These are phyloP conservation scores for Juncus inflexus DNA, from an alignment of 176 grass and related monocot species.

Conservation along the genomic window DNA sequence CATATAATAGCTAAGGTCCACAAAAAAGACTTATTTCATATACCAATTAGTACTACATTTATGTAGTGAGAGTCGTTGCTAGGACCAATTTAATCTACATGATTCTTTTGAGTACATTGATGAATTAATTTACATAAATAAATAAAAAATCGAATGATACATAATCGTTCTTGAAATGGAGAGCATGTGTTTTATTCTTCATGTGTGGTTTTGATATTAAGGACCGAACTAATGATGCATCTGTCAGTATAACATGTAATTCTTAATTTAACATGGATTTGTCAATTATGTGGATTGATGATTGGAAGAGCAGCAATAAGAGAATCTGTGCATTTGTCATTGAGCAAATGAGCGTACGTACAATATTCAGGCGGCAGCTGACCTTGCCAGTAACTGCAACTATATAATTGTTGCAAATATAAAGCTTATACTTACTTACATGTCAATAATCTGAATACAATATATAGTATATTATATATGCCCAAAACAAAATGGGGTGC, in stretches of 20 bases:
- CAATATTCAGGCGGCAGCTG: constrained; percentile 12
- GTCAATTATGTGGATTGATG: background rate
- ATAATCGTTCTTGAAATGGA: too few relatives aligned
- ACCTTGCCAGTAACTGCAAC: constrained; percentile 12
- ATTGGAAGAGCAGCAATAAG: background rate
- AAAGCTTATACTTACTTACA: background rate
- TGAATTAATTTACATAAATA: too few relatives aligned
- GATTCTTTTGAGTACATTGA: too few relatives aligned
- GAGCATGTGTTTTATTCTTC: too few relatives aligned
- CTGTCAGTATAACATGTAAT: background rate
- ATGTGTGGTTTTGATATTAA: background rate
- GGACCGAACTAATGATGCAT: background rate
- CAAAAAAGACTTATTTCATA: too few relatives aligned
- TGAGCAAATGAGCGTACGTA: constrained; percentile 3
- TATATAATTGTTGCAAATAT: background rate
- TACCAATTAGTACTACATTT: too few relatives aligned
- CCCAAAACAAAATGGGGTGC: constrained; percentile 7
- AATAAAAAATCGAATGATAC: too few relatives aligned
- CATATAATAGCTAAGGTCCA: too few relatives aligned
- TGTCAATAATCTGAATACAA: constrained; percentile 22
- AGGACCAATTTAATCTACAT: too few relatives aligned
- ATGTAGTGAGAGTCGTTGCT: too few relatives aligned
- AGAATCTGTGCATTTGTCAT: constrained; percentile 15
- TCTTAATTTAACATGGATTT: background rate
- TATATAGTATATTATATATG: constrained; percentile 17